phyloP scores from a whole-genome alignment of 352 stramenopile genomes.

The Globisporangium paroecandrum region DNA sequence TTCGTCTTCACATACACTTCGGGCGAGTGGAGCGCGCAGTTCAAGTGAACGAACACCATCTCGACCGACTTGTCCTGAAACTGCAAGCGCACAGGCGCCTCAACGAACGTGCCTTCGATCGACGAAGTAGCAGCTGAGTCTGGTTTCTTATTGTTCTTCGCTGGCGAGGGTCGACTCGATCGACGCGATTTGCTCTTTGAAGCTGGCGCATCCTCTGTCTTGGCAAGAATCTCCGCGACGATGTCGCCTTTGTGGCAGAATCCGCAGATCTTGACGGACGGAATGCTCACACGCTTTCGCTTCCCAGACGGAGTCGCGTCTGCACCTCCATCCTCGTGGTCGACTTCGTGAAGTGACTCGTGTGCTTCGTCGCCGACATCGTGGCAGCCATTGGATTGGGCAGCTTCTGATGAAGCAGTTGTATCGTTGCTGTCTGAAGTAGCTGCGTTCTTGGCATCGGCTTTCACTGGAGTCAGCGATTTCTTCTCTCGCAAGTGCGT shows the following conservation, averaged over 20 bases:
- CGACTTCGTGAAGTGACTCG: conserved; percentile 17
- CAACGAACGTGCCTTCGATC: conserved; percentile 70
- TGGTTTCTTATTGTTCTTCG: conserved; percentile 9
- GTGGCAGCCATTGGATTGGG: conserved; percentile 18
- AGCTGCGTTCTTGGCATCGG: neutral
- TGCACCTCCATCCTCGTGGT: conserved; percentile 20
- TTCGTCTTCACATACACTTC: conserved; percentile 82
- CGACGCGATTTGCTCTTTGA: conserved; percentile 17
- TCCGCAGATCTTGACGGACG: conserved; percentile 44
- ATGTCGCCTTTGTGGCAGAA: conserved; percentile 57
- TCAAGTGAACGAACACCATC: conserved; percentile 75
- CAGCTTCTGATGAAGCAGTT: neutral
- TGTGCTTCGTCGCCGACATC: conserved; percentile 21
- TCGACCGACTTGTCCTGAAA: conserved; percentile 61
- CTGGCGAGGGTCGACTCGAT: conserved; percentile 10
- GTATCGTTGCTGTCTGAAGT: neutral
- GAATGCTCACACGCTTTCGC: conserved; percentile 15
- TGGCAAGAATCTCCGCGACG: conserved; percentile 15
- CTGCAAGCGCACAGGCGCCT: conserved; percentile 69
- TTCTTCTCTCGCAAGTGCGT: conserved; percentile 69
- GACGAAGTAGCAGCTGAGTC: conserved; percentile 23
- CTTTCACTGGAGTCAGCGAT: conserved; percentile 9
- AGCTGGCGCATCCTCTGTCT: conserved; percentile 3
- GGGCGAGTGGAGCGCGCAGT: conserved; percentile 76
- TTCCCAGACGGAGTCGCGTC: conserved; percentile 5